Base-by-base conservation (phyloP, 2,329 filamentous ascomycete species). In the Aspergillus sp. region DNA sequence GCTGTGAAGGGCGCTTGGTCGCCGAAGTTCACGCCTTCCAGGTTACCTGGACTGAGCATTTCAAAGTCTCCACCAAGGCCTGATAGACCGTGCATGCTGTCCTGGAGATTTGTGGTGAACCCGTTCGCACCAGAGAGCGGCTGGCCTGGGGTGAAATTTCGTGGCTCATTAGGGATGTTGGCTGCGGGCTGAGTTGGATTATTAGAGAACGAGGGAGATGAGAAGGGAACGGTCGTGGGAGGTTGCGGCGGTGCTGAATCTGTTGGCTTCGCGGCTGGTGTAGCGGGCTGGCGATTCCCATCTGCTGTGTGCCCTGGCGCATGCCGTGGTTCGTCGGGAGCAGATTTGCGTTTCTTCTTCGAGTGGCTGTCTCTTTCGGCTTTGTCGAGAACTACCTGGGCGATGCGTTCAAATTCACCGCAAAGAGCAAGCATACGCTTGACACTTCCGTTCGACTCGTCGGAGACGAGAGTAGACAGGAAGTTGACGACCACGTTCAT, bases 401-500 rank as follows among this genome's bases (percentile, higher is more conserved):
- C 92, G 65, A 99, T 97, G 60, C 95, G 88, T 75, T 96, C 93
- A 68, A 99, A 99, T 71, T 99, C 95, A n/a, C 91, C 87, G 75
- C 94, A 98, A 1, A 98, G 89, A 23, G 89, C 90, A 17, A 97
- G 85, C 92, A 98, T 98, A 53, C 95, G 90, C 73, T 92, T 91
- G 5, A 98, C 91, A 69, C 91, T 93, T 44, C 92, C 91, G 60
- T 93, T 95, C 59, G 92, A 90, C 64, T 93, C 91, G 69, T 98
- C 94, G 38, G 90, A 86, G n/a, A 90, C 90, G 11, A 99, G 83
- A 77, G 91, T 93, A 3, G 90, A 92, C 36, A 99, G 79, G 76
- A 98, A 99, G 47, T 88, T 92, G 58, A 98, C 93, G 1, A 99
- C 95, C 7, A 94, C 83, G 67, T 89, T 92, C 92, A 99, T 97